phyloP scores from a whole-genome alignment of 2,329 filamentous ascomycete species.

The Colletotrichum camelliae region DNA sequence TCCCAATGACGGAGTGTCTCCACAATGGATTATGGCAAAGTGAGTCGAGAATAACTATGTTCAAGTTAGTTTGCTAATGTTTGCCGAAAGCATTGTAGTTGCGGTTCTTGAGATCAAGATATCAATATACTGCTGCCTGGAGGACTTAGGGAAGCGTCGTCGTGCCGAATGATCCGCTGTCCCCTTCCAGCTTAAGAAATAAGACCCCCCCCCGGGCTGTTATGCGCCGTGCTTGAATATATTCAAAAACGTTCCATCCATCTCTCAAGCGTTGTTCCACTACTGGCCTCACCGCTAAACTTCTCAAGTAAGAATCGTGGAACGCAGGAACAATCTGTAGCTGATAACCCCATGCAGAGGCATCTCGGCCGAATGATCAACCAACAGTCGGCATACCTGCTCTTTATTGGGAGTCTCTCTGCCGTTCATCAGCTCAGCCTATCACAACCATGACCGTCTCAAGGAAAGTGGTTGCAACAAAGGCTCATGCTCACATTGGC shows the following conservation, averaged over 20 bases:
- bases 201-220: not conserved
- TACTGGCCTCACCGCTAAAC: not conserved
- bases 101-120: not conserved
- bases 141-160: not conserved
- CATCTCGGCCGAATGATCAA: not conserved
- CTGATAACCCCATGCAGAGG: not conserved
- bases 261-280: rapidly evolving
- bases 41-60: rapidly evolving
- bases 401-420: not conserved
- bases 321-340: rapidly evolving
- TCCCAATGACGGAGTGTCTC: rapidly evolving
- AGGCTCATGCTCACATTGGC: not conserved
- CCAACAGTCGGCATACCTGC: not conserved
- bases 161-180: not conserved
- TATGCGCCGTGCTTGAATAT: not conserved
- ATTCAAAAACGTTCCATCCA: not conserved
- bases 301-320: not conserved
- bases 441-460: not conserved
- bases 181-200: not conserved
- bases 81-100: not conserved
- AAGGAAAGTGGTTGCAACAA: not conserved
- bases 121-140: not conserved
- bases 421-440: not conserved
- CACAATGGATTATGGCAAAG: not conserved
- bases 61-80: not conserved